Conservation (phyloP, 1,284 basidiomycete species). For the Phylloporus sp. region DNA sequence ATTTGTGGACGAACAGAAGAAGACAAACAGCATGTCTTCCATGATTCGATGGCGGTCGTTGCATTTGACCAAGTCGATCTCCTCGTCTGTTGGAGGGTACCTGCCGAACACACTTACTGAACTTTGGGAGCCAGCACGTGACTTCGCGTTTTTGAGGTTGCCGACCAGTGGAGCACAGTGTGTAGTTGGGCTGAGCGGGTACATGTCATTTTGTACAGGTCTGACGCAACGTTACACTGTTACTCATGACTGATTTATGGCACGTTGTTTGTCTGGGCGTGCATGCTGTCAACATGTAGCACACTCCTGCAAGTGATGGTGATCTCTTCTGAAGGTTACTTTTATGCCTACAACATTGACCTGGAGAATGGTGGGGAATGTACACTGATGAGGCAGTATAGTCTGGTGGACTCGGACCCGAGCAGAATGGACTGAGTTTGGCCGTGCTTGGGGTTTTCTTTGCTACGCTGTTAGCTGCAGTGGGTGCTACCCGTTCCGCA, state of each 20-base stretch:
- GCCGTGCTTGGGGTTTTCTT: not conserved
- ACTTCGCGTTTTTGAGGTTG: conserved; percentile 92
- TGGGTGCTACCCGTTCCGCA: not conserved
- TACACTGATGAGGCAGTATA: conserved; percentile 92
- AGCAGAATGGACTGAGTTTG: conserved; percentile 31
- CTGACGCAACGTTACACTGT: not conserved
- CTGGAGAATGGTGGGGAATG: conserved; percentile 97
- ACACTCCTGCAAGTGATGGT: conserved; percentile 98
- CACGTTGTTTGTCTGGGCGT: not conserved
- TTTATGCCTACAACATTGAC: conserved; percentile 96
- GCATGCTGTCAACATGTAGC: conserved; percentile 42
- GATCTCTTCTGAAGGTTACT: conserved; percentile 92
- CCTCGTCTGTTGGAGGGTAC: conserved; percentile 87
- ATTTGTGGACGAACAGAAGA: conserved; percentile 73
- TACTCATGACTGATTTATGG: not conserved
- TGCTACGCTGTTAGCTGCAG: not conserved
- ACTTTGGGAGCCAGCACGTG: conserved; percentile 96
- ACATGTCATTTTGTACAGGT: conserved; percentile 36
- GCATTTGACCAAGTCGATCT: conserved; percentile 79
- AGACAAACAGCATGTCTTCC: conserved; percentile 56
- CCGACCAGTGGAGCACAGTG: conserved; percentile 82
- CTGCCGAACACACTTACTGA: conserved; percentile 91
- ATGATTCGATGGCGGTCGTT: conserved; percentile 75
- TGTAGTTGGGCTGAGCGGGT: conserved; percentile 88
- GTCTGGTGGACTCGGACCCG: conserved; percentile 45